These are phyloP conservation scores for Chaetomiaceae sp. DNA, from an alignment of 2,329 filamentous ascomycete genomes.

Conservation along the genomic window DNA sequence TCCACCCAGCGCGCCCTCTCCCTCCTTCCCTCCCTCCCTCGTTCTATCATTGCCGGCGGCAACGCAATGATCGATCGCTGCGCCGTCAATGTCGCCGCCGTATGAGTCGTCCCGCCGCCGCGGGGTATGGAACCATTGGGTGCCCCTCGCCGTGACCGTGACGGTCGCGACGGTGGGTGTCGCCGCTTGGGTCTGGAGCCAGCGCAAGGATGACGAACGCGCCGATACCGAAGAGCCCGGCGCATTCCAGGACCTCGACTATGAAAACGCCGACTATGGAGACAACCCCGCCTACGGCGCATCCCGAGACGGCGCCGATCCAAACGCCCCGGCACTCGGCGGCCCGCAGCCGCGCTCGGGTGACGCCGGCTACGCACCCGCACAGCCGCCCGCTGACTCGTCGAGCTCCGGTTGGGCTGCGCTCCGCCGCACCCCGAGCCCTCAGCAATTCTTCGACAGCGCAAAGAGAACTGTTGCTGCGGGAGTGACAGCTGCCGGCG, in stretches of 20 bases:
- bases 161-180: slow-evolving; percentile 82
- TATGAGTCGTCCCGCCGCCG: slow-evolving; percentile 62
- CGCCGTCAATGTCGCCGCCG: slow-evolving; percentile 52
- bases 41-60: no score
- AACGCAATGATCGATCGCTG: slow-evolving; percentile 37
- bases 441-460: slow-evolving; percentile 80
- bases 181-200: slow-evolving; percentile 91
- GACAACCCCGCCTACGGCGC: slow-evolving; percentile 48
- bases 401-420: slow-evolving; percentile 60
- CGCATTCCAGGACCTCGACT: slow-evolving; percentile 47
- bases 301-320: slow-evolving; percentile 32
- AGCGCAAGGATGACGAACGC: slow-evolving; percentile 58
- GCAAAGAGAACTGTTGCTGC: slow-evolving; percentile 77
- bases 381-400: slow-evolving; percentile 28
- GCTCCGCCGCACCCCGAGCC: slow-evolving; percentile 75
- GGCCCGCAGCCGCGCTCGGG: slow-evolving; percentile 35
- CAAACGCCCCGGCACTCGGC: slow-evolving; percentile 37
- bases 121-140: slow-evolving; percentile 74
- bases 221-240: slow-evolving; percentile 60
- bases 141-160: slow-evolving; percentile 80
- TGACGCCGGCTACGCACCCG: slow-evolving; percentile 39
- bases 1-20: background rate
- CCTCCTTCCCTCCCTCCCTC: no score
- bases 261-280: slow-evolving; percentile 44
- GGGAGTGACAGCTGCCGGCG: slow-evolving; percentile 76